Base-by-base conservation (phyloP, 2,329 filamentous ascomycete species). In the Colletotrichum sp. region DNA sequence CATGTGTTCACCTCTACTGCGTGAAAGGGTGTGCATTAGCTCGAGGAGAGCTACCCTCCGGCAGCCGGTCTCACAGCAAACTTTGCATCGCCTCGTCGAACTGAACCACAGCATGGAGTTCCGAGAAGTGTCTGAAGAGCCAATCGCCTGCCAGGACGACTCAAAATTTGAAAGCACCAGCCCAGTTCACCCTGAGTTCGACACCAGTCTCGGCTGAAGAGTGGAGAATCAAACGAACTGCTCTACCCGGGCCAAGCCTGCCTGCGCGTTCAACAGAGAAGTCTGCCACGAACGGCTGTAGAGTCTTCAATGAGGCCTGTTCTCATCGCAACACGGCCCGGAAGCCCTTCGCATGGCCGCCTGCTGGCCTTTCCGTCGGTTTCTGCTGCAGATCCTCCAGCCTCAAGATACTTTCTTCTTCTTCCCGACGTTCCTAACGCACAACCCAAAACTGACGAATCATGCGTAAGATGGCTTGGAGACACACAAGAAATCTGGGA, bases 51-150 rank as follows among this genome's bases (percentile, higher is more conserved):
- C 28, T 32, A 16, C 13, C 66, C 43, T 69, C 74, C 74, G 74
- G 58, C 58, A 69, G 64, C 74, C 74, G 70, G 74, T 76, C 70
- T 76, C 65, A 74, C 10, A 65, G 65, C 58, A 66, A 65, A 76
- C 70, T 74, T 48, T 74, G 58, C 30, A 62, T 32, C 30, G 43
- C 48, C 43, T 8, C 34, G 32, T 69, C 48, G 27, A 69, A 9
- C 16, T 43, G 48, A 66, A 69, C 58, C 58, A 34, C 36, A 18
- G 2, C 56, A 61, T 8, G 36, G 39, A 67, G 62, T 48, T 32
- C n/a, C 36, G 22, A 22, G 13, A 67, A 32, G 30, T 28, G 16
- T 30, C 22, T 58, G 56, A 28, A 28, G 56, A 62, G n/a, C 62
- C 55, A 67, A 48, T 48, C 25, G 32, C 39, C 61, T 60, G 22